Evolutionary conservation across 1,284 basidiomycete species (phyloP).

Genomic region (Marasmius sp.): DNA sequence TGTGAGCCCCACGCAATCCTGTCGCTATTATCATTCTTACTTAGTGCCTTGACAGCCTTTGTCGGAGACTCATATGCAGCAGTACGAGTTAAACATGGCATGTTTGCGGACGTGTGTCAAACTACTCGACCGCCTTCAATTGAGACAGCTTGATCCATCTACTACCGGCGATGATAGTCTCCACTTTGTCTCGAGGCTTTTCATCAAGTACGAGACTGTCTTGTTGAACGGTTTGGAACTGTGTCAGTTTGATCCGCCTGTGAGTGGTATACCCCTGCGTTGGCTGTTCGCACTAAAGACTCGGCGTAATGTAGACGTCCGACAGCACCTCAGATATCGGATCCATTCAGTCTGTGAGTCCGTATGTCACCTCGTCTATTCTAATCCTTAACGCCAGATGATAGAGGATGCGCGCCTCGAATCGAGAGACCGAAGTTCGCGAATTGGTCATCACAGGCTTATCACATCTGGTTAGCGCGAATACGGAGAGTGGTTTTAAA

Average conservation of each 20-base stretch:
- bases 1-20: conserved; percentile 35
- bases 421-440: conserved; percentile 61
- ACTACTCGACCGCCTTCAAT: conserved; percentile 73
- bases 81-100: conserved; percentile 70
- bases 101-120: conserved; percentile 73
- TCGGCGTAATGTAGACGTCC: conserved; percentile 30
- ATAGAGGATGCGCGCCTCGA: conserved; percentile 47
- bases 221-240: conserved; percentile 63
- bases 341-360: conserved; percentile 48
- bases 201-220: conserved; percentile 73
- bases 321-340: conserved; percentile 56
- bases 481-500: conserved; percentile 88
- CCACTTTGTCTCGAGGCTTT: conserved; percentile 74
- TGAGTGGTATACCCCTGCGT: conserved; percentile 24
- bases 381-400: conserved; percentile 9
- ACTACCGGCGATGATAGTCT: conserved; percentile 63
- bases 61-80: conserved; percentile 20
- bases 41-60: conserved; percentile 4
- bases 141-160: conserved; percentile 58
- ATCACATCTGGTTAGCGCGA: conserved; percentile 80
- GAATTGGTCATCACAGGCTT: conserved; percentile 78
- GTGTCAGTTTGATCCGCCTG: conserved; percentile 44
- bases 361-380: neutral
- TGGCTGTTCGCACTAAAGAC: conserved; percentile 9
- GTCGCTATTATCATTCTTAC: neutral